Base-by-base conservation (phyloP, 2,329 filamentous ascomycete genomes). In the Xylaria sp. region DNA sequence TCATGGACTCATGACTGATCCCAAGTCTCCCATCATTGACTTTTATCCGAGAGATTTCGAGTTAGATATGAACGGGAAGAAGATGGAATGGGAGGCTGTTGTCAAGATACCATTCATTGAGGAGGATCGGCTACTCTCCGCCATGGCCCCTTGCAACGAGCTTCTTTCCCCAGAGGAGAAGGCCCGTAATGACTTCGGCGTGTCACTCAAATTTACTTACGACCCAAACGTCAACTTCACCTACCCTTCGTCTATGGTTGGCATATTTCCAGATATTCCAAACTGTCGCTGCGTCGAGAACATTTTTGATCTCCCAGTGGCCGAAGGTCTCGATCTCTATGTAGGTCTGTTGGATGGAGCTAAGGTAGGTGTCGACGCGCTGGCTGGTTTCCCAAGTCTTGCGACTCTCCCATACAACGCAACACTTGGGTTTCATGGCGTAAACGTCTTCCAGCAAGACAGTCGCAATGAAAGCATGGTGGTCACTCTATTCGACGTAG, bases 51-150 rank as follows among this genome's bases (percentile, higher is more conserved):
- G 95, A 74, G 96, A 99, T 75, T 99, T 99, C 76, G 93, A 97
- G 73, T 86, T 99, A 48, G 97, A 99, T 79, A 98, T 99, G 96
- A 98, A 99, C 75, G 97, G 96, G 68, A 99, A 99, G 84, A 99
- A 97, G 83, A 97, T 97, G 92, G 97, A 99, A 72, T 99, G 96
- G 96, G 96, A 99, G 79, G 96, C 96, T 33, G 95, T 99, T 44
- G 94, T 99, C 72, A 99, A 98, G 81, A 99, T 99, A 77, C 96
- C 96, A 0, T 99, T 99, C 81, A 99, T 99, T 71, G 93, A 99
- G 67, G 95, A 99, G 79, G 89, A 91, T 75, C 89, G 96, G 31
- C 84, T 99, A 2, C 85, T 99, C 64, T 82, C 85, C 44, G 96
- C 95, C 7, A 97, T 99, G 92, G 90, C 87, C 17, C 90, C 94